These are phyloP conservation scores for Arthrobotrys musiformis DNA, from an alignment of 2,329 filamentous ascomycete genomes.

Conservation along the genomic window DNA sequence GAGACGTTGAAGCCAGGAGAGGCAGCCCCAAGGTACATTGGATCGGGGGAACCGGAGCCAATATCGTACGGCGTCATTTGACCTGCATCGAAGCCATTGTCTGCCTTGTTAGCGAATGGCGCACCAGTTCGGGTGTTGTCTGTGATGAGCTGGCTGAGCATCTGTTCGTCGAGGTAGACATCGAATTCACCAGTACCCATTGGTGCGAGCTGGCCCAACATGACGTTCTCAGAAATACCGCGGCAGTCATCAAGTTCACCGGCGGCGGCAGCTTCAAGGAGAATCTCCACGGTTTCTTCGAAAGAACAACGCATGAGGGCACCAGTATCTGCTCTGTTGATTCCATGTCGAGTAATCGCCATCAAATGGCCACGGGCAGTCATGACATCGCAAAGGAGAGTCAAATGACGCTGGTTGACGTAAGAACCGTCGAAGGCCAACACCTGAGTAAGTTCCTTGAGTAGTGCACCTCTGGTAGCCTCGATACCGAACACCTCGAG, in stretches of 20 bases:
- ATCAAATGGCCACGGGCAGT: constrained; percentile 93
- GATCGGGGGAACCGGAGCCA: constrained; percentile 72
- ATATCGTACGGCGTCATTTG: constrained; percentile 93
- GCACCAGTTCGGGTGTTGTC: constrained; percentile 80
- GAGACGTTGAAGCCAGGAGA: constrained; percentile 76
- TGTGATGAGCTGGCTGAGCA: constrained; percentile 93
- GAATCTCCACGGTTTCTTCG: constrained; percentile 98
- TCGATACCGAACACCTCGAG: constrained; percentile 97
- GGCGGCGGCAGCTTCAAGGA: constrained; percentile 91
- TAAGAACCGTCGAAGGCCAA: constrained; percentile 99
- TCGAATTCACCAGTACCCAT: constrained; percentile 98
- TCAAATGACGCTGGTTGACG: constrained; percentile 97
- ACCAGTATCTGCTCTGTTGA: constrained; percentile 97
- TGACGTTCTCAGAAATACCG: constrained; percentile 98
- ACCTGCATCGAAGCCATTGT: constrained; percentile 69
- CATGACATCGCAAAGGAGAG: constrained; percentile 96
- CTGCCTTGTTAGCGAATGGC: constrained; percentile 77
- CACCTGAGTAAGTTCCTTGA: constrained; percentile 89
- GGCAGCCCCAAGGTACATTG: constrained; percentile 73
- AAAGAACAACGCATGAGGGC: constrained; percentile 99
- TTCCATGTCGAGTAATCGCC: constrained; percentile 96
- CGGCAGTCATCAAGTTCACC: constrained; percentile 97
- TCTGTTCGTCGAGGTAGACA: constrained; percentile 89
- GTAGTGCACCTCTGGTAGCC: constrained; percentile 84
- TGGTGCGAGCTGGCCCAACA: constrained; percentile 95